Evolutionary conservation across 1,139 yeast genomes (phyloP).

Genomic region (Pichia kudriavzevii): DNA sequence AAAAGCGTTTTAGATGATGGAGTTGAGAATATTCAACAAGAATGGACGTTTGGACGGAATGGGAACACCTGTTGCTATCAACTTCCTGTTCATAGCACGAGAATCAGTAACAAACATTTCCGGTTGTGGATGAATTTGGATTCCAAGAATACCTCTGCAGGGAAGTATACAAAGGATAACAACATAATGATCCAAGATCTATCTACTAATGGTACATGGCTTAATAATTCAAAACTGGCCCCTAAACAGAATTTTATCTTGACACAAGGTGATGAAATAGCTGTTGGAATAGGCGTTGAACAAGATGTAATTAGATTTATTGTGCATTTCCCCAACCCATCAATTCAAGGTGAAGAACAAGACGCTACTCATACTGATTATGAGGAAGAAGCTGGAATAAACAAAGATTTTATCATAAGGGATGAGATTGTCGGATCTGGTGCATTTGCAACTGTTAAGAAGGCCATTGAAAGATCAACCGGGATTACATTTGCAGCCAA

Average conservation of each 20-base stretch:
- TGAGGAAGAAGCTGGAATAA: slow-evolving; percentile 37
- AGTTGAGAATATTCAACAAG: slow-evolving; percentile 34
- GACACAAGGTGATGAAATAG: slow-evolving; percentile 86
- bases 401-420: slow-evolving; percentile 67
- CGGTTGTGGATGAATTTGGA: slow-evolving; percentile 48
- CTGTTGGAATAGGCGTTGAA: slow-evolving; percentile 82
- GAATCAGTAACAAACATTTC: slow-evolving; percentile 77
- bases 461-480: slow-evolving; percentile 76
- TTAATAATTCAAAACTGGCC: slow-evolving; percentile 66
- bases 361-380: background rate
- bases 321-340: slow-evolving; percentile 43
- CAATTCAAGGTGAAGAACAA: background rate
- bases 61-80: slow-evolving; percentile 50
- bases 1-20: slow-evolving; percentile 21
- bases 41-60: slow-evolving; percentile 79
- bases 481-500: slow-evolving; percentile 88
- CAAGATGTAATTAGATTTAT: slow-evolving; percentile 70
- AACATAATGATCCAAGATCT: slow-evolving; percentile 56
- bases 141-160: slow-evolving; percentile 24
- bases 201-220: slow-evolving; percentile 86
- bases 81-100: slow-evolving; percentile 50
- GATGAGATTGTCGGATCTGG: slow-evolving; percentile 91
- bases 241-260: slow-evolving; percentile 77
- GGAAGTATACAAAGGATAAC: slow-evolving; percentile 15
- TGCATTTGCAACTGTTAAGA: slow-evolving; percentile 92